A percentile compares a stretch with the other conserved stretches of the same genome.
Evolutionary conservation across 495 filamentous ascomycete species (phyloP).

Genomic region (Trichoderma asperelloides): DNA sequence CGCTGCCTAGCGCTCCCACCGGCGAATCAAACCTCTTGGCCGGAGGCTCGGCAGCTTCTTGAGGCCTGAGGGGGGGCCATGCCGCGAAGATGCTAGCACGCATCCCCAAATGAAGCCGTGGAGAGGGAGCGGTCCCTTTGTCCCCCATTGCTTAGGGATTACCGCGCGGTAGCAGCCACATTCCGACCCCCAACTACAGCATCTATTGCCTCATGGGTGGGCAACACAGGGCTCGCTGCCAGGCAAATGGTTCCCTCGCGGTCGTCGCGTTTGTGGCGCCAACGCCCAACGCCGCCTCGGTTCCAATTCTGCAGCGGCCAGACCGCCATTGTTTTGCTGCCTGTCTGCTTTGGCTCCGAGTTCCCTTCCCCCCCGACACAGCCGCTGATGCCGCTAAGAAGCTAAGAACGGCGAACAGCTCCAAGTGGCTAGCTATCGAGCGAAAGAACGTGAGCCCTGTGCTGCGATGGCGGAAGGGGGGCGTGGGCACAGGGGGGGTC

Average conservation of each 20-base stretch:
- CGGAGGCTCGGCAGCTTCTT: neutral
- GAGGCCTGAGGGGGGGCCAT: conserved; percentile 12
- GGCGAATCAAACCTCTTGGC: conserved; percentile 11
- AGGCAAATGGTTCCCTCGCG: neutral
- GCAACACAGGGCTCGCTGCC: neutral
- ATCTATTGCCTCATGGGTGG: neutral
- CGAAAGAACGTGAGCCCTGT: neutral
- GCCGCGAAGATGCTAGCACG: neutral
- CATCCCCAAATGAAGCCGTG: neutral
- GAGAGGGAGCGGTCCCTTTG: too few relatives aligned
- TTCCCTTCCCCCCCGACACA: too few relatives aligned
- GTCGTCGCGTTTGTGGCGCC: too few relatives aligned
- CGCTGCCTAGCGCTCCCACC: conserved; percentile 3
- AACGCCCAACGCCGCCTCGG: neutral
- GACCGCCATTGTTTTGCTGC: neutral
- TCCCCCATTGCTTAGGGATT: neutral
- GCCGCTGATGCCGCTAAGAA: neutral
- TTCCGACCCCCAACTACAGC: too few relatives aligned
- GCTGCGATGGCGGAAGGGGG: neutral
- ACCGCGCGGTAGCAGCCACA: conserved; percentile 6
- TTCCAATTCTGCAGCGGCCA: neutral
- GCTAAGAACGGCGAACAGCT: neutral
- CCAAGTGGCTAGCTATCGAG: neutral
- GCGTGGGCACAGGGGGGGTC: neutral
- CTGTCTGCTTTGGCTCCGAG: neutral